Conservation (phyloP, 2,329 filamentous ascomycete species). For the Sporothrix curviconia region DNA sequence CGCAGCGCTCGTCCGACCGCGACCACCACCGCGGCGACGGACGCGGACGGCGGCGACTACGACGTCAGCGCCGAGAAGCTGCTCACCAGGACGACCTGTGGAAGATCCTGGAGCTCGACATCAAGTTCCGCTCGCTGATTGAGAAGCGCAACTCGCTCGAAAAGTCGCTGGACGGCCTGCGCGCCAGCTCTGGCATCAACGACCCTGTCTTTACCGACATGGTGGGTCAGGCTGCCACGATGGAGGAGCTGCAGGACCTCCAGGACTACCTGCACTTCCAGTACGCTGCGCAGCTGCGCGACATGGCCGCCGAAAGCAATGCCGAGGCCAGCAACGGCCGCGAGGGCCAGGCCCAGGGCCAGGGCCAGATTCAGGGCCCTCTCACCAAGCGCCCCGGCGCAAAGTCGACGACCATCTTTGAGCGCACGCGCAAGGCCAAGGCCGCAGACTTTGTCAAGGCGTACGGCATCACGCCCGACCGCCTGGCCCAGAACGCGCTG, state of each 20-base stretch:
- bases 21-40: slow-evolving; percentile 35
- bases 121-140: slow-evolving; percentile 87
- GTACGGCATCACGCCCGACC: slow-evolving; percentile 84
- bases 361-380: slow-evolving; percentile 39
- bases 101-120: slow-evolving; percentile 89
- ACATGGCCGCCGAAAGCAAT: slow-evolving; percentile 56
- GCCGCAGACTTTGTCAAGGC: slow-evolving; percentile 79
- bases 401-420: slow-evolving; percentile 67
- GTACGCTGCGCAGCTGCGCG: slow-evolving; percentile 77
- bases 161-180: slow-evolving; percentile 69
- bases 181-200: slow-evolving; percentile 51
- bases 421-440: slow-evolving; percentile 73
- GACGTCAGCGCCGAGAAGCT: slow-evolving; percentile 78
- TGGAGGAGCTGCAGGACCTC: slow-evolving; percentile 93
- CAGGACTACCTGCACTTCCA: slow-evolving; percentile 96
- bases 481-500: slow-evolving; percentile 79
- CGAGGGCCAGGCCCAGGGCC: too few relatives aligned
- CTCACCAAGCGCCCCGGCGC: slow-evolving; percentile 76
- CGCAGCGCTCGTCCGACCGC: slow-evolving; percentile 52
- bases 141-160: slow-evolving; percentile 87
- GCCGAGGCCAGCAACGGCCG: slow-evolving; percentile 23
- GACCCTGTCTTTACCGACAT: slow-evolving; percentile 77
- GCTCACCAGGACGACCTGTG: slow-evolving; percentile 86
- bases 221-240: slow-evolving; percentile 70
- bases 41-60: slow-evolving; percentile 60